Conservation (phyloP, 495 filamentous ascomycete genomes). For the Niebla homalea region DNA sequence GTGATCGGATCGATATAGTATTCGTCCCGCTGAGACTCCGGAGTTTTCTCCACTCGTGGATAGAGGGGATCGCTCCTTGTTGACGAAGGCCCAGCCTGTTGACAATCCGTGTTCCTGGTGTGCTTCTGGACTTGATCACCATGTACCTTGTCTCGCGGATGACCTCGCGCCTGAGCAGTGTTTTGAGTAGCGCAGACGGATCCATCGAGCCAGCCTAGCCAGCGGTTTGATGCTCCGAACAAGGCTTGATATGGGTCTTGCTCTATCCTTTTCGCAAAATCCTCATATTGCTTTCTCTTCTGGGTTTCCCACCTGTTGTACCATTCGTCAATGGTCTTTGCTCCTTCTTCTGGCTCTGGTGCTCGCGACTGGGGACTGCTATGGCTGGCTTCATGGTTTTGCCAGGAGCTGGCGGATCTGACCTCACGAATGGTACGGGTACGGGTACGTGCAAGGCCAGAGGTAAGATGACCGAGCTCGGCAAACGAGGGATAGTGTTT, state of each 20-base stretch:
- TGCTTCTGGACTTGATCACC: too few relatives aligned
- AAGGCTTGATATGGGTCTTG: conserved; percentile 29
- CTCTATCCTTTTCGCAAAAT: conserved; percentile 26
- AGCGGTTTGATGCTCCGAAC: conserved; percentile 26
- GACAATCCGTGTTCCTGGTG: neutral
- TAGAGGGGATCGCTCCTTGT: neutral
- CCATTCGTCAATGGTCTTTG: conserved; percentile 3
- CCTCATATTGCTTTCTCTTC: conserved; percentile 9
- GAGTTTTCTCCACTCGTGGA: neutral
- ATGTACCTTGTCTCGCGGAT: too few relatives aligned
- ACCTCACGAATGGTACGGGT: conserved; percentile 2
- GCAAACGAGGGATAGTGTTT: conserved; percentile 3
- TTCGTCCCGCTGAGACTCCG: conserved; percentile 12
- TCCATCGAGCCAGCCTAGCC: conserved; percentile 6
- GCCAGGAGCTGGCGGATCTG: conserved; percentile 10
- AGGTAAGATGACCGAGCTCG: conserved; percentile 1
- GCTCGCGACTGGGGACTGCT: neutral
- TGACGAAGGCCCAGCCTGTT: neutral
- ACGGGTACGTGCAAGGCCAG: conserved; percentile 1
- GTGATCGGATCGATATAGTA: conserved; percentile 49
- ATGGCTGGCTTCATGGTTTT: neutral
- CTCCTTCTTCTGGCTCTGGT: neutral
- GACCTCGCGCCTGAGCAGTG: too few relatives aligned
- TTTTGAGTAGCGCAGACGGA: too few relatives aligned
- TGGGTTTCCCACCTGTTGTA: conserved; percentile 8